These are phyloP conservation scores for Populus ilicifolia DNA, from an alignment of 345 rosid genomes.

Conservation along the genomic window DNA sequence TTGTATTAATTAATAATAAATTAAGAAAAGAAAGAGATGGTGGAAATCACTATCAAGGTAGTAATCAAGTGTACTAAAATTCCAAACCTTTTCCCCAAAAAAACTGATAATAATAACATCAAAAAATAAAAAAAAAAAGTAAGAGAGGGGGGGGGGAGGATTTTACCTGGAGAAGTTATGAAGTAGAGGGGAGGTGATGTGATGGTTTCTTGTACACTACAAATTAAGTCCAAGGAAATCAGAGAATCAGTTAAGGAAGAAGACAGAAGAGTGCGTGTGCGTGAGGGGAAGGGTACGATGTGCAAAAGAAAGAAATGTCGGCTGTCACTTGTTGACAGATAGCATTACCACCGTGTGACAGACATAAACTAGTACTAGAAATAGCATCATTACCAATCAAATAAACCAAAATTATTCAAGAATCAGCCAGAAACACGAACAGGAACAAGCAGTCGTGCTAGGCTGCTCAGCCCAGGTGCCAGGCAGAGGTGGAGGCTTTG, in stretches of 20 bases:
- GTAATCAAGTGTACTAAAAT: not conserved
- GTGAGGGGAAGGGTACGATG: conserved; percentile 31
- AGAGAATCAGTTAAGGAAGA: conserved; percentile 8
- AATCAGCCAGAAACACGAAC: not conserved
- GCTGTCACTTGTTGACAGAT: conserved; percentile 7
- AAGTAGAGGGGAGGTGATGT: conserved; percentile 3
- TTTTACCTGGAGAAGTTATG: not conserved
- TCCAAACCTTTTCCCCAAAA: not conserved
- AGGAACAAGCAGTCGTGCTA: not conserved
- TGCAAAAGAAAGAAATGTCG: conserved; percentile 34
- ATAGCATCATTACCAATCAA: not conserved
- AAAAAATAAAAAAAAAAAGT: not conserved
- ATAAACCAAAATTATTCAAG: not conserved
- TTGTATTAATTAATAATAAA: not conserved
- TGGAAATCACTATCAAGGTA: conserved; percentile 13
- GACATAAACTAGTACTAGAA: not conserved
- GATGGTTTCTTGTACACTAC: not conserved
- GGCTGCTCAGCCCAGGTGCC: not conserved
- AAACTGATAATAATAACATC: not conserved
- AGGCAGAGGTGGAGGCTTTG: not conserved
- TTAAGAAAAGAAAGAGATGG: not conserved
- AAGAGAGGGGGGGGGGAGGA: not conserved
- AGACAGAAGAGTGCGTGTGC: conserved; percentile 6
- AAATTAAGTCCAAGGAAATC: not conserved
- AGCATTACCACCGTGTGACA: not conserved